A percentile compares a stretch with the other conserved stretches of the same genome.
Conservation (phyloP, 352 stramenopile genomes). For the Aphanomyces cochlioides region DNA sequence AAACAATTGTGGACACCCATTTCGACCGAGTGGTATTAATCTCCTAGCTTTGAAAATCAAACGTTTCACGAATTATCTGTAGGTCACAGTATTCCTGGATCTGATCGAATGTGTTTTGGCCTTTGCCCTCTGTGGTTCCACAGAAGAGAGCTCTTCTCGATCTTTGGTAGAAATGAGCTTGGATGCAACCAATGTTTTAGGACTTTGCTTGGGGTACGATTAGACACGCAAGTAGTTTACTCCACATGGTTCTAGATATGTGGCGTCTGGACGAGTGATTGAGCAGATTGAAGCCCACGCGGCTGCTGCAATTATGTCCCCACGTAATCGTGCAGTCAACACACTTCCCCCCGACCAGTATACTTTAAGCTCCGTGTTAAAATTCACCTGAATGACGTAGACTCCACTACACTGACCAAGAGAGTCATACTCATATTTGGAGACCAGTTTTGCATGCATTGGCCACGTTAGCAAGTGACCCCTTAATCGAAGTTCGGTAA, state of each 20-base stretch:
- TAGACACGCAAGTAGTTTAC: no score
- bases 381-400: not conserved
- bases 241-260: constrained; percentile 1
- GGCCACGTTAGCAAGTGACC: constrained; percentile 1
- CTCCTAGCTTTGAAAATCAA: not conserved
- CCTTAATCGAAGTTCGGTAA: constrained; percentile 10
- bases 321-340: not conserved
- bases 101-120: constrained; percentile 73
- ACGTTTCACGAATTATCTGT: not conserved
- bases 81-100: constrained; percentile 59
- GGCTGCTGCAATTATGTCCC: not conserved
- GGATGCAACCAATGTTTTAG: not conserved
- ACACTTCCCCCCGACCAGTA: not conserved
- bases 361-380: not conserved
- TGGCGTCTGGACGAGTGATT: constrained; percentile 13
- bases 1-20: constrained; percentile 76
- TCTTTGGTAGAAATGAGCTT: constrained; percentile 2
- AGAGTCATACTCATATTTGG: constrained; percentile 14
- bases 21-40: constrained; percentile 58
- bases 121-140: constrained; percentile 69
- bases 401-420: constrained; percentile 15
- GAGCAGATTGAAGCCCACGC: constrained; percentile 10
- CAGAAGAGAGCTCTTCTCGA: constrained; percentile 49
- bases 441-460: constrained; percentile 11
- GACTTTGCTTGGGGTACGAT: constrained; percentile 16